A percentile compares a stretch with the other conserved stretches of the same genome.
Conservation (phyloP, 2,329 filamentous ascomycete species). For the Calonectria multiphialidica region DNA sequence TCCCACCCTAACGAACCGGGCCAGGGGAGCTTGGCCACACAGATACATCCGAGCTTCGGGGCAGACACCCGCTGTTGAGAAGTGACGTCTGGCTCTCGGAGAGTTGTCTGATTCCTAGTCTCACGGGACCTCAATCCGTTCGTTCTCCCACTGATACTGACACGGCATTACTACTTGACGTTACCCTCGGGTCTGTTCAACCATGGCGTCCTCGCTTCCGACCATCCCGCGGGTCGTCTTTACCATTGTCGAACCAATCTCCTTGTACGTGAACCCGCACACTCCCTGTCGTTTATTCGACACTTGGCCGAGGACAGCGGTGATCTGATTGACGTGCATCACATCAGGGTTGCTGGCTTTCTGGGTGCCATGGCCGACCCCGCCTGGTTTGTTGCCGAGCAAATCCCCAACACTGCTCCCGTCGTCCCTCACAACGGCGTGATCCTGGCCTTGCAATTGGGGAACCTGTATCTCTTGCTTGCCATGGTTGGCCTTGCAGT, state of each 20-base stretch:
- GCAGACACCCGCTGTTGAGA: neutral
- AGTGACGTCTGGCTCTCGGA: neutral
- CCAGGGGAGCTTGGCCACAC: neutral
- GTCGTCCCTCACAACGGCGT: conserved; percentile 59
- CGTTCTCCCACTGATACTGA: neutral
- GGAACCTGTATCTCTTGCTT: conserved; percentile 77
- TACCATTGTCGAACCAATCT: conserved; percentile 76
- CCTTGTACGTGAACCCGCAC: conserved; percentile 64
- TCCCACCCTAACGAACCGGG: neutral
- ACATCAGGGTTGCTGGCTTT: conserved; percentile 68
- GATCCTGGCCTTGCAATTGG: conserved; percentile 75
- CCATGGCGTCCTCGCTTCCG: conserved; percentile 73
- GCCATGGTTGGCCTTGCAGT: conserved; percentile 74
- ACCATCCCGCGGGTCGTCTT: conserved; percentile 74
- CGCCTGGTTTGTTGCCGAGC: conserved; percentile 73
- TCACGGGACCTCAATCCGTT: neutral
- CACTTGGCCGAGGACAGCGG: neutral
- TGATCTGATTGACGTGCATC: neutral
- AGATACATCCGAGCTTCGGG: conserved; percentile 3
- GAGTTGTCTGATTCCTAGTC: conserved; percentile 4
- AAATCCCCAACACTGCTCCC: conserved; percentile 59
- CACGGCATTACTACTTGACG: neutral
- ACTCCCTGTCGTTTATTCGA: neutral
- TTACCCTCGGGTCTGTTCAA: neutral
- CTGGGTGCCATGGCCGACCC: conserved; percentile 67